Percentiles rank a stretch among this genome's conserved stretches.
Evolutionary conservation across 352 stramenopile species (phyloP).

Genomic region (Pythium insidiosum): DNA sequence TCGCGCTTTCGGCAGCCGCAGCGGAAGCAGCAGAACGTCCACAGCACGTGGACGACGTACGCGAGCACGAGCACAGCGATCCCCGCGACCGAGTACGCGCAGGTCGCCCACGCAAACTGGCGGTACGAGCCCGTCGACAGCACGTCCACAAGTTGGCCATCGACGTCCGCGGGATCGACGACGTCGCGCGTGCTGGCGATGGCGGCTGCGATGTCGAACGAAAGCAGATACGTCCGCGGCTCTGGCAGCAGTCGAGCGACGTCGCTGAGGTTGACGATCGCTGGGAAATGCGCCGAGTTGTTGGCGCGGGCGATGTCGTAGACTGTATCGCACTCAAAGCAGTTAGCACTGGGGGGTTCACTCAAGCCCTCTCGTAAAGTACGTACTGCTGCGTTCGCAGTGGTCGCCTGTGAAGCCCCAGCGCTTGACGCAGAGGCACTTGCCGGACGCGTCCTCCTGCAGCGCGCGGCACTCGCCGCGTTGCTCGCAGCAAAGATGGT

Average conservation of each 20-base stretch:
- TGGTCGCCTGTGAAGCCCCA: conserved; percentile 65
- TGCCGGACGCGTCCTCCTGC: conserved; percentile 52
- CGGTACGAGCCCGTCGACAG: conserved; percentile 27
- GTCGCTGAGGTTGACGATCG: conserved; percentile 20
- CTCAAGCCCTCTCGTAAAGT: neutral
- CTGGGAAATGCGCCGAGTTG: conserved; percentile 36
- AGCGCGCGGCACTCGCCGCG: conserved; percentile 29
- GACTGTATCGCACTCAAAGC: too few species aligned
- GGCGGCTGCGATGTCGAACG: conserved; percentile 26
- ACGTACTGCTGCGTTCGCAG: conserved; percentile 52
- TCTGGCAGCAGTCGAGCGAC: conserved; percentile 34
- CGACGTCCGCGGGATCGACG: neutral
- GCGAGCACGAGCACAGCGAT: conserved; percentile 17
- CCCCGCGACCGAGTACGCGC: conserved; percentile 18
- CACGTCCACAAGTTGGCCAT: conserved; percentile 3
- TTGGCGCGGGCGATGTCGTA: conserved; percentile 44
- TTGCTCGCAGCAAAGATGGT: conserved; percentile 61
- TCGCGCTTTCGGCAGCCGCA: conserved; percentile 38
- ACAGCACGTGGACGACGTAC: conserved; percentile 39
- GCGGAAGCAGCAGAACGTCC: conserved; percentile 38
- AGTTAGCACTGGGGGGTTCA: neutral
- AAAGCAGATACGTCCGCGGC: conserved; percentile 29
- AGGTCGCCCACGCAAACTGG: conserved; percentile 35
- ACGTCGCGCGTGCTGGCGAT: neutral
- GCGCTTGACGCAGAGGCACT: conserved; percentile 50